A percentile compares a stretch with the other conserved stretches of the same genome.
Evolutionary conservation across 129 eudicot species (phyloP).

Genomic region (Flaveria brownii): DNA sequence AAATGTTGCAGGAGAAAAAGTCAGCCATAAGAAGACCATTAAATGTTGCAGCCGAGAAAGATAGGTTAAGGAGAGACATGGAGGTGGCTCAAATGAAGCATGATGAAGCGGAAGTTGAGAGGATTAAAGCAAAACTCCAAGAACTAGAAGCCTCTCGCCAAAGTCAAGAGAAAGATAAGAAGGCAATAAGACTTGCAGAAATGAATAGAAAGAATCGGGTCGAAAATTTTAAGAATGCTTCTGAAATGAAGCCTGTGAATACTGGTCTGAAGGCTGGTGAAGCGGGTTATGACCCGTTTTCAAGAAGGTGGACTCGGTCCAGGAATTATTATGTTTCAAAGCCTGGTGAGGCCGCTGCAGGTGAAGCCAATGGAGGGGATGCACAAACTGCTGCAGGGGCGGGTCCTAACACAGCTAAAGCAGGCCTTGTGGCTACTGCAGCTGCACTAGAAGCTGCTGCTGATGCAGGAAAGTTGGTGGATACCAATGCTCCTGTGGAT

Average conservation of each 20-base stretch:
- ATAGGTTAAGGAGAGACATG: slow-evolving; percentile 67
- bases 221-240: slow-evolving; percentile 87
- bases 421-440: slow-evolving; percentile 68
- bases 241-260: slow-evolving; percentile 59
- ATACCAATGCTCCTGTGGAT: slow-evolving; percentile 88
- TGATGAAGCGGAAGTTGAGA: slow-evolving; percentile 67
- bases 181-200: slow-evolving; percentile 79
- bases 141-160: slow-evolving; percentile 74
- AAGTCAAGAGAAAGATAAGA: slow-evolving; percentile 54
- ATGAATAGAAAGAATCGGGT: slow-evolving; percentile 90
- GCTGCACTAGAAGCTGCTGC: slow-evolving; percentile 95
- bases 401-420: slow-evolving; percentile 19
- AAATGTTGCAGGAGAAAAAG: slow-evolving; percentile 91
- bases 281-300: slow-evolving; percentile 98
- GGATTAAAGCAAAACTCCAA: slow-evolving; percentile 65
- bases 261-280: slow-evolving; percentile 75
- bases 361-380: slow-evolving; percentile 35
- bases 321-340: slow-evolving; percentile 75
- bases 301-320: slow-evolving; percentile 96
- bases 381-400: slow-evolving; percentile 31
- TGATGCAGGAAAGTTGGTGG: slow-evolving; percentile 89
- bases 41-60: slow-evolving; percentile 94
- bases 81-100: slow-evolving; percentile 70
- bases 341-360: slow-evolving; percentile 48
- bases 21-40: slow-evolving; percentile 78